Evolutionary conservation across 495 filamentous ascomycete genomes (phyloP).

Genomic region (Ramalina peruviana): DNA sequence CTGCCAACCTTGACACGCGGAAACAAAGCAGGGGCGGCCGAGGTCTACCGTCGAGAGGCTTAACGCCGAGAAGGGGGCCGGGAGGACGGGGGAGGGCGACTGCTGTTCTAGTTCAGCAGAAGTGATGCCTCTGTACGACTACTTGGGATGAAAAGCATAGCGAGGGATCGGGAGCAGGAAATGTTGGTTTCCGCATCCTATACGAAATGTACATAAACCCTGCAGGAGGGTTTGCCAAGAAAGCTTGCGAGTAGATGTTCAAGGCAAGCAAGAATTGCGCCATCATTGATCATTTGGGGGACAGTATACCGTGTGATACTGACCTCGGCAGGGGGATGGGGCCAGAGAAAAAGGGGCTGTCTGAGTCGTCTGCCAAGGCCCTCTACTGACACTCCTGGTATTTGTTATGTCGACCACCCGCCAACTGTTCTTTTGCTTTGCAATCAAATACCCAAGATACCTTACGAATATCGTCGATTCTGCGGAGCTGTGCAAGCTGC

Average conservation of each 20-base stretch:
- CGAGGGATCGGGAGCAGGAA: not conserved
- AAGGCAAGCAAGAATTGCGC: no score
- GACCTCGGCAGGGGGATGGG: no score
- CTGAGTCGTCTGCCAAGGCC: no score
- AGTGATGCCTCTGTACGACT: not conserved
- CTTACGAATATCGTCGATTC: not conserved
- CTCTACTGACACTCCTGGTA: not conserved
- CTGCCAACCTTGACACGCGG: slow-evolving; percentile 44
- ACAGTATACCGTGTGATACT: no score
- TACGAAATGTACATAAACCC: no score
- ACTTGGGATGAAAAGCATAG: not conserved
- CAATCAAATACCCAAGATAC: no score
- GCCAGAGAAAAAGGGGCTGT: no score
- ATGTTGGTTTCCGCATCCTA: no score
- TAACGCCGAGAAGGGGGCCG: slow-evolving; percentile 6
- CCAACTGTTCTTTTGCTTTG: not conserved
- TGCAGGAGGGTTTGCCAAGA: no score
- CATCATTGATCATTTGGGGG: no score
- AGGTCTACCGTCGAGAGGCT: slow-evolving; percentile 21
- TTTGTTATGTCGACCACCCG: not conserved
- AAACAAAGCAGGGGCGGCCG: slow-evolving; percentile 43
- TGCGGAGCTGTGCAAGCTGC: not conserved
- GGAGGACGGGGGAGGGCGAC: slow-evolving; percentile 8
- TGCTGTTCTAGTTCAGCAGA: slow-evolving; percentile 9
- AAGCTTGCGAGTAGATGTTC: no score